phyloP scores from a whole-genome alignment of 768 basidiomycete genomes.

The Scleroderma bovista region DNA sequence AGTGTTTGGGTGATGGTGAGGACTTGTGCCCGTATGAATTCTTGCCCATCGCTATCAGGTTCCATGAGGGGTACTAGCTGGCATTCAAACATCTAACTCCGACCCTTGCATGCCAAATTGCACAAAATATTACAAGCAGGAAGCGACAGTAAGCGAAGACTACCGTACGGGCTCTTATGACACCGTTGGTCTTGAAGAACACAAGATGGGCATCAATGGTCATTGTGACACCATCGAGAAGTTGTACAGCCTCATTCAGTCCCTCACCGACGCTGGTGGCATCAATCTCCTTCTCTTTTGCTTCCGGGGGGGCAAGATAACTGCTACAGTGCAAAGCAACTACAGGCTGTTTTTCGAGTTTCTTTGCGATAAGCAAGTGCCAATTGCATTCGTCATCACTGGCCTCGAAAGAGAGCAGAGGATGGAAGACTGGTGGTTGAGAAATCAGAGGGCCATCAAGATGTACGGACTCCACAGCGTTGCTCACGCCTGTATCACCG shows the following conservation, averaged over 20 bases:
- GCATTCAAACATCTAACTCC: no score
- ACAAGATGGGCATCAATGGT: constrained; percentile 21
- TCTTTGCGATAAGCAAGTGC: constrained; percentile 34
- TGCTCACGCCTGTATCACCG: constrained; percentile 29
- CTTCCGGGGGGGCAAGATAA: constrained; percentile 36
- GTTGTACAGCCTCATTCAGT: constrained; percentile 29
- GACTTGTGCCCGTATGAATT: no score
- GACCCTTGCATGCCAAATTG: no score
- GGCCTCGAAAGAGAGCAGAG: constrained; percentile 32
- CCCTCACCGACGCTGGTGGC: constrained; percentile 29
- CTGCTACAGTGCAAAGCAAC: constrained; percentile 31
- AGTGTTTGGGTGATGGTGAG: no score
- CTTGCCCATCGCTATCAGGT: no score
- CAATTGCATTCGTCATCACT: constrained; percentile 35
- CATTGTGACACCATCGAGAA: constrained; percentile 24
- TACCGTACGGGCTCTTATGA: no score
- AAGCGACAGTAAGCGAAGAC: no score
- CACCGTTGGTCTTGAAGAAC: constrained; percentile 32
- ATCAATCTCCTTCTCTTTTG: constrained; percentile 39
- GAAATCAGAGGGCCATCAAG: constrained; percentile 20
- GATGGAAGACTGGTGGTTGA: constrained; percentile 32
- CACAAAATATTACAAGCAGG: no score
- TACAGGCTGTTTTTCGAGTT: constrained; percentile 36
- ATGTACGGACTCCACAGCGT: constrained; percentile 20
- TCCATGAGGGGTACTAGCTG: no score